Conservation (phyloP, 371 early-diverging fungal genomes). For the Mucor mucedo region DNA sequence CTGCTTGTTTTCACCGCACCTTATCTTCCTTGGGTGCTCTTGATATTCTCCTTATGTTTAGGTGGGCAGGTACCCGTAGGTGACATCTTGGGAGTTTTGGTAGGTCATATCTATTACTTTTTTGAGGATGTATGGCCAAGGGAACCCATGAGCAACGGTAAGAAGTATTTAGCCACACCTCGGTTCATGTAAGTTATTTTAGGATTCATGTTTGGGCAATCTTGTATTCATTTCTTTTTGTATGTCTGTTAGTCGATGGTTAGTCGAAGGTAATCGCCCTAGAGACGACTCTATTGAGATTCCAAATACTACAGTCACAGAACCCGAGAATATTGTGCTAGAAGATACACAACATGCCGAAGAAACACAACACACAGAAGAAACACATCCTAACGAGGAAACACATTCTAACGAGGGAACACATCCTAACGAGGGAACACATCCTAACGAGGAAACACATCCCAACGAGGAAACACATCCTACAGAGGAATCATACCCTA, state of each 20-base stretch:
- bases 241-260: conserved; percentile 19
- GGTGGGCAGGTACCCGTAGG: conserved; percentile 75
- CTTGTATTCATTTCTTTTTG: neutral
- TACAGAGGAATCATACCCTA: no score
- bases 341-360: neutral
- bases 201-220: neutral
- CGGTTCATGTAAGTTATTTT: conserved; percentile 57
- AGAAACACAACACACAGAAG: neutral
- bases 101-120: conserved; percentile 95
- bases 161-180: conserved; percentile 64
- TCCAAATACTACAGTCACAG: conserved; percentile 1
- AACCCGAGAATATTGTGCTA: neutral
- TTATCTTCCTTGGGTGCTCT: conserved; percentile 90
- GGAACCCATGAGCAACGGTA: conserved; percentile 66
- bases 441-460: no score
- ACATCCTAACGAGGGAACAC: no score
- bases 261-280: conserved; percentile 29
- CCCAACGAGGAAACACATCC: no score
- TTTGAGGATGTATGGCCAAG: conserved; percentile 94
- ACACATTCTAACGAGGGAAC: no score
- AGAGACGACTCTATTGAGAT: conserved; percentile 22
- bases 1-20: conserved; percentile 91
- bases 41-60: conserved; percentile 81
- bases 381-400: neutral
- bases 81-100: conserved; percentile 84